A percentile compares a stretch with the other conserved stretches of the same genome.
phyloP scores from a whole-genome alignment of 371 early-diverging fungal genomes.

The Thermomucor indicae-seudaticae region DNA sequence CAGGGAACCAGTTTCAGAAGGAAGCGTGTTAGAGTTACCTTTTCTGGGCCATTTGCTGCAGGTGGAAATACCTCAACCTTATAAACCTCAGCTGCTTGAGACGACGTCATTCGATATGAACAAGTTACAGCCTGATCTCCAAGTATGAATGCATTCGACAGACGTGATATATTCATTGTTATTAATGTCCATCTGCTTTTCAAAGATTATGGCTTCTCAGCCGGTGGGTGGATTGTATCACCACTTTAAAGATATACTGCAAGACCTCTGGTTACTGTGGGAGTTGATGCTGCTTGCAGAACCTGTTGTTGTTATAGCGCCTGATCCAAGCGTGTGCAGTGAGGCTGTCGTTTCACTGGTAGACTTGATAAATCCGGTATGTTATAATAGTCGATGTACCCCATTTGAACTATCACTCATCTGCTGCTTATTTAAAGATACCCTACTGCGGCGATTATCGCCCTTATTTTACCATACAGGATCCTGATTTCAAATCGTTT shows the following conservation, averaged over 20 bases:
- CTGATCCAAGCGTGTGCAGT: conserved; percentile 83
- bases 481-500: conserved; percentile 81
- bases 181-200: too few relatives aligned
- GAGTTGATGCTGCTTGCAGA: conserved; percentile 93
- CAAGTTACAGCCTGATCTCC: conserved; percentile 62
- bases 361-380: conserved; percentile 90
- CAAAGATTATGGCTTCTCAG: conserved; percentile 65
- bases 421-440: conserved; percentile 41
- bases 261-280: conserved; percentile 89
- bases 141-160: conserved; percentile 23
- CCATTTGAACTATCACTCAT: not conserved
- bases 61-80: conserved; percentile 74
- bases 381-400: conserved; percentile 9
- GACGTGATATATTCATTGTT: not conserved
- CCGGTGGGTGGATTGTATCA: conserved; percentile 68
- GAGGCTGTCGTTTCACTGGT: conserved; percentile 83
- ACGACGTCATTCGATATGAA: conserved; percentile 69
- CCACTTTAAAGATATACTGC: conserved; percentile 75
- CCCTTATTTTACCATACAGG: conserved; percentile 96
- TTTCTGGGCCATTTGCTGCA: conserved; percentile 67
- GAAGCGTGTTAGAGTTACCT: conserved; percentile 58
- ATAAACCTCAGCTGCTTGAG: conserved; percentile 80
- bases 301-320: conserved; percentile 86
- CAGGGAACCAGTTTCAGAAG: conserved; percentile 23
- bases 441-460: conserved; percentile 94